Conservation (phyloP, 2,329 filamentous ascomycete species). For the Aspergillus flavus region DNA sequence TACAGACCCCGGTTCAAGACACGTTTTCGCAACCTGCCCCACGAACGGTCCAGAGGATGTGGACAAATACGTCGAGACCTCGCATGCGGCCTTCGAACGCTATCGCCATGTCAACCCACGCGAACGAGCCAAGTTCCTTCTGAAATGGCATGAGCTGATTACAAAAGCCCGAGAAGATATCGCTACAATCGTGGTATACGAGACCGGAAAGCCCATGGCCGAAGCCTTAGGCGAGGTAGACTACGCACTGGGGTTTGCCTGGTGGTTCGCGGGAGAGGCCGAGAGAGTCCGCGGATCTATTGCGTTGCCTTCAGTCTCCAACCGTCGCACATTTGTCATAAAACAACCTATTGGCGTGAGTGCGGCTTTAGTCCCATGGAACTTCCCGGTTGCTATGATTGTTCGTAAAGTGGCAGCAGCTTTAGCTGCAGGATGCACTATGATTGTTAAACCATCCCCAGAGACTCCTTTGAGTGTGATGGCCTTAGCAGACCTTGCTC, state of each 20-base stretch:
- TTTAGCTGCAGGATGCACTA: conserved; percentile 71
- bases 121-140: conserved; percentile 62
- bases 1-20: conserved; percentile 55
- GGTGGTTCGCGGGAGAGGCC: conserved; percentile 65
- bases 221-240: conserved; percentile 60
- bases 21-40: conserved; percentile 54
- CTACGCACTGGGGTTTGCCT: conserved; percentile 56
- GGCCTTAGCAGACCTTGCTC: conserved; percentile 55
- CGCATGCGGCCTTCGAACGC: conserved; percentile 62
- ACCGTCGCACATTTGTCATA: conserved; percentile 68
- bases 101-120: conserved; percentile 64
- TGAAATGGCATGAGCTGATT: conserved; percentile 68
- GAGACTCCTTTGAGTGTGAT: conserved; percentile 65
- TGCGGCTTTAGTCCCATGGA: conserved; percentile 71
- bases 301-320: conserved; percentile 61
- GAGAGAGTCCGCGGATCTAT: conserved; percentile 64
- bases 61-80: conserved; percentile 60
- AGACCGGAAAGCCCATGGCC: conserved; percentile 60
- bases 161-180: conserved; percentile 64
- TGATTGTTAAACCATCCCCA: conserved; percentile 72
- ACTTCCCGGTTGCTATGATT: conserved; percentile 68
- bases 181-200: conserved; percentile 63
- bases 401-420: conserved; percentile 69
- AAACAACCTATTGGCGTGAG: conserved; percentile 74
- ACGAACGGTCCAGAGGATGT: conserved; percentile 61